phyloP scores from a whole-genome alignment of 257 asterid genomes.

The Penstemon eatonii region DNA sequence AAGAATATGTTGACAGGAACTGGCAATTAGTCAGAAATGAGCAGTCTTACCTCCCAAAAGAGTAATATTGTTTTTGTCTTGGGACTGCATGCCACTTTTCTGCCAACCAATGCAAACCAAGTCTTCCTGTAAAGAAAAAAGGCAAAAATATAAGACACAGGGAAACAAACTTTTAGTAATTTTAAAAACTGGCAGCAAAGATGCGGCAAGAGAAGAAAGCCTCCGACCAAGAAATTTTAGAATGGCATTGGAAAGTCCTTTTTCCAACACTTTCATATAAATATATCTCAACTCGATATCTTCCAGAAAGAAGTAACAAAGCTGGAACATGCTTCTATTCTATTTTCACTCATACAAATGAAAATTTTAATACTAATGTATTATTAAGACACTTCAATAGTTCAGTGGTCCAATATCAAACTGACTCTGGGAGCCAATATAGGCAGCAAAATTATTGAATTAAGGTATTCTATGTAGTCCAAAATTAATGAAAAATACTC shows the following conservation, averaged over 20 bases:
- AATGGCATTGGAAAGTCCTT: neutral
- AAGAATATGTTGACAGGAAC: conserved; percentile 9
- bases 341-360: neutral
- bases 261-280: neutral
- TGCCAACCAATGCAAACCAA: conserved; percentile 96
- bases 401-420: neutral
- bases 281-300: conserved; percentile 1
- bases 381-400: too few relatives aligned
- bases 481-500: neutral
- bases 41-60: conserved; percentile 78
- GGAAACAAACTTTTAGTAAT: conserved; percentile 12
- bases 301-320: conserved; percentile 8
- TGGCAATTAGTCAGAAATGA: conserved; percentile 20
- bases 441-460: conserved; percentile 5
- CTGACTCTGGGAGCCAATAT: neutral
- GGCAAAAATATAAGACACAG: conserved; percentile 10
- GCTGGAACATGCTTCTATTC: conserved; percentile 13
- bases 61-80: conserved; percentile 74
- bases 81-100: conserved; percentile 72
- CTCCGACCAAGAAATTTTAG: conserved; percentile 1
- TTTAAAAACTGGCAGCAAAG: conserved; percentile 10
- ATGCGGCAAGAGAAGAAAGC: conserved; percentile 14
- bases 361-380: too few relatives aligned
- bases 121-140: conserved; percentile 61
- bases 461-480: conserved; percentile 5